Evolutionary conservation across 78 protist genomes (phyloP).

Genomic region (slime mould (Dictyostelium discoideum)): dicty_2.7 NC_007089.4:1547001-1547500

Average conservation of each 20-base stretch:
- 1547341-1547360: background rate
- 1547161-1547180: background rate
- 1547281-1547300: background rate
- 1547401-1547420: background rate
- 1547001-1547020: background rate
- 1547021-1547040: background rate
- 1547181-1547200: background rate
- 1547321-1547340: background rate
- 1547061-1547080: no score
- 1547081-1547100: background rate
- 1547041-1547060: background rate
- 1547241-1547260: background rate
- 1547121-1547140: background rate
- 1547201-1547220: background rate
- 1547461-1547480: background rate
- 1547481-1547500: background rate
- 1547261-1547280: background rate
- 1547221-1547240: background rate
- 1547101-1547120: background rate
- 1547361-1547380: background rate
- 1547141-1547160: constrained; percentile 3
- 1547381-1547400: background rate
- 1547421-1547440: background rate
- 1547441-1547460: background rate
- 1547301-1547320: background rate